Percentiles rank a stretch among this genome's conserved stretches.
Conservation (phyloP, 164 flowering plant genomes). For the Umbilicus rupestris region DNA sequence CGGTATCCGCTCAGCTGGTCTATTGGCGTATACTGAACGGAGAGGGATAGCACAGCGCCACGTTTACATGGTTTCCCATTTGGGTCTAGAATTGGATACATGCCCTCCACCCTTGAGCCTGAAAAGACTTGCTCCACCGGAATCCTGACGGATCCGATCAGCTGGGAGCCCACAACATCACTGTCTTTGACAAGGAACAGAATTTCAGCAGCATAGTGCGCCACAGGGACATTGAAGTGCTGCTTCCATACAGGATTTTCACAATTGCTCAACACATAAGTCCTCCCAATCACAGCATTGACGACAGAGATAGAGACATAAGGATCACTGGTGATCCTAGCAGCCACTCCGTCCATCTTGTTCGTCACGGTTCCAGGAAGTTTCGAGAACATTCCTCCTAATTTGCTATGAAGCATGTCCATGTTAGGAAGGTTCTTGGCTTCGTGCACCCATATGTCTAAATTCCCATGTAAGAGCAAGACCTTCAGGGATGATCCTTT, state of each 20-base stretch:
- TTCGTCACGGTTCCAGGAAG: slow-evolving; percentile 27
- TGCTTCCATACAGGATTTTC: slow-evolving; percentile 95
- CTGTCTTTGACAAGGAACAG: slow-evolving; percentile 74
- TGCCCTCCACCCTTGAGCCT: slow-evolving; percentile 61
- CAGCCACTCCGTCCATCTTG: slow-evolving; percentile 9
- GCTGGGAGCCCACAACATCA: slow-evolving; percentile 84
- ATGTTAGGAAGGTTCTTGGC: slow-evolving; percentile 91
- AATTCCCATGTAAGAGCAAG: slow-evolving; percentile 76
- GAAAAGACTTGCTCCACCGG: slow-evolving; percentile 62
- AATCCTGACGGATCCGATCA: slow-evolving; percentile 66
- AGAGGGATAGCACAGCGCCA: slow-evolving; percentile 55
- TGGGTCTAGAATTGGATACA: slow-evolving; percentile 50
- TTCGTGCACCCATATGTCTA: slow-evolving; percentile 66
- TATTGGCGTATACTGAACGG: slow-evolving; percentile 63
- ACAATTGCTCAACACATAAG: slow-evolving; percentile 71
- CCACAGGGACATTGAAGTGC: slow-evolving; percentile 85
- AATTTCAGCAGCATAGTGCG: slow-evolving; percentile 80
- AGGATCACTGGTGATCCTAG: slow-evolving; percentile 84
- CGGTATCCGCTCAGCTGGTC: slow-evolving; percentile 45
- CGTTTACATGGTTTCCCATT: slow-evolving; percentile 65
- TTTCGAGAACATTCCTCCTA: slow-evolving; percentile 55
- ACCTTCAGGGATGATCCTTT: slow-evolving; percentile 71
- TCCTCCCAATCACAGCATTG: slow-evolving; percentile 70
- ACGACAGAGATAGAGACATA: slow-evolving; percentile 63
- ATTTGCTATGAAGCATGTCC: slow-evolving; percentile 80